Conservation (phyloP, 441 rosid species). For the Syzygium malaccense region DNA sequence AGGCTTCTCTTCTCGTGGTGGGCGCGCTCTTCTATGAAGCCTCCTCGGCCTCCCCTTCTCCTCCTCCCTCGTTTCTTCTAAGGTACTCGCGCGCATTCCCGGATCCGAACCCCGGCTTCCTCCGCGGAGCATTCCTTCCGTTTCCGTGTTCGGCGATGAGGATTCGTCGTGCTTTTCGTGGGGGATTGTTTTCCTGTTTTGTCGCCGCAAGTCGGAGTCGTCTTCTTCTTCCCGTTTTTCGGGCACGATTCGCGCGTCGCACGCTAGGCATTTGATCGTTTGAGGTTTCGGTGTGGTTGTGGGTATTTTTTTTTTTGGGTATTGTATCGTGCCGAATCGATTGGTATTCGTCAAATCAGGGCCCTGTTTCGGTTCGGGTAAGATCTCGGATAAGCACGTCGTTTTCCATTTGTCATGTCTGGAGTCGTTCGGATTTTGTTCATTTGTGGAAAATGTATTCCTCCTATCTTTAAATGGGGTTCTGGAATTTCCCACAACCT, state of each 20-base stretch:
- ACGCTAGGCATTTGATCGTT: not conserved
- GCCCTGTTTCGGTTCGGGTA: constrained; percentile 13
- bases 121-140: not conserved
- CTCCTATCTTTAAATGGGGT: not conserved
- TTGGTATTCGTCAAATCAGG: not conserved
- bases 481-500: not conserved
- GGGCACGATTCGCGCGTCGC: not conserved
- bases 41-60: constrained; percentile 29
- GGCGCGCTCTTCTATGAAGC: constrained; percentile 34
- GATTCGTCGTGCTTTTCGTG: not conserved
- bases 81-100: constrained; percentile 19
- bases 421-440: not conserved
- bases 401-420: constrained; percentile 5
- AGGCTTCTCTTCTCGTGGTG: not conserved
- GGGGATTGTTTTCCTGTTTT: not conserved
- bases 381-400: constrained; percentile 43
- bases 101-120: constrained; percentile 4
- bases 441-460: not conserved
- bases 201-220: not conserved
- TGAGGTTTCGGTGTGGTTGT: not conserved
- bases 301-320: not conserved
- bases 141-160: not conserved
- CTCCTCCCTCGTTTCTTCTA: constrained; percentile 9
- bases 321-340: not conserved
- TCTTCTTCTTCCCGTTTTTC: not conserved